Base-by-base conservation (phyloP, 345 rosid genomes). In the Sonneratia caseolaris region DNA sequence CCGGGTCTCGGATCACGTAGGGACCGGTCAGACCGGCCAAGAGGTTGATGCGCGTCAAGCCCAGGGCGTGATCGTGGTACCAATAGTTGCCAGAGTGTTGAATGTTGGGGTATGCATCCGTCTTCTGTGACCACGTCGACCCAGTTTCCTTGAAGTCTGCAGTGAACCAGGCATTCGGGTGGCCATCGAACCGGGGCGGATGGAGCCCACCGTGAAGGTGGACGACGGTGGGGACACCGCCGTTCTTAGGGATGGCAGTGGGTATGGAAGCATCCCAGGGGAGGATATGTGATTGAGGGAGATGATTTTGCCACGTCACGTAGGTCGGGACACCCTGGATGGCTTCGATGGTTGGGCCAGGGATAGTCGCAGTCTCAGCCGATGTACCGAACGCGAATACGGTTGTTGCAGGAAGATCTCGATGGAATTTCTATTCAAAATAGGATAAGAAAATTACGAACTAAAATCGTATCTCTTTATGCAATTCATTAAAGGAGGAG, bases 11-110 rank as follows among this genome's bases (percentile, higher is more conserved):
- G 12, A 73, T 35, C 18, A 73, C 37, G 1, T 77, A 73, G 18
- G 76, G 59, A 12, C 68, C 80, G 0, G 70, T 37, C 9, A 77
- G 69, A 55, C 80, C 74, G 7, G 80, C 74, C 45, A 77, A 66
- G 45, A 76, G 76, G 69, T 76, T 76, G 76, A 64, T 70, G 8
- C 79, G 38, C 3, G 79, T 76, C 72, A 76, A 53, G 5, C 79
- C 79, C 13, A 64, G 13, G 47, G 76, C 38, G 36, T 76, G 79
- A 24, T 76, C 73, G 66, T 76, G 79, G 57, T 76, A 76, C 79
- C 76, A 76, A 22, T 72, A 43, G 40, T 21, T 76, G 14, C 75
- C 79, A 2, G 79, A 36, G 37, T 61, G 70, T 1, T 76, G 79
- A 32, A 53, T 22, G 62, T 76, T 69, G 9, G 64, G 76, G 65